phyloP scores from a whole-genome alignment of 495 filamentous ascomycete genomes.

The Lasiosphaeria hispida region DNA sequence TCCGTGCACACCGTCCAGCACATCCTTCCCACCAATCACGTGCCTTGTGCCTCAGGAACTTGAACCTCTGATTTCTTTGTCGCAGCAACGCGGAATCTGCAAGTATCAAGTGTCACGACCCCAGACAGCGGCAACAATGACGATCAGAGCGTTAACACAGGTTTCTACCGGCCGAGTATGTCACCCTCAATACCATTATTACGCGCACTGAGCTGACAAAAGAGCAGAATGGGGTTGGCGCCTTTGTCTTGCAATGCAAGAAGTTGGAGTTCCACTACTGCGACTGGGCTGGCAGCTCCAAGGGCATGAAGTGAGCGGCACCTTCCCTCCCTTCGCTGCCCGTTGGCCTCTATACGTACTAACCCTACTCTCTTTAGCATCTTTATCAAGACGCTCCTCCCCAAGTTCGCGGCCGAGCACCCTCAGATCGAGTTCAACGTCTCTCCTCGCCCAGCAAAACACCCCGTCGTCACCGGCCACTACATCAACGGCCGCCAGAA shows the following conservation, averaged over 20 bases:
- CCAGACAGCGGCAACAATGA: constrained; percentile 54
- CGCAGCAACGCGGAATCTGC: neutral
- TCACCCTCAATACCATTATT: neutral
- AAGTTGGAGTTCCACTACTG: constrained; percentile 95
- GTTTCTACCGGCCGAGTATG: constrained; percentile 62
- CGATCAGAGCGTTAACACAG: constrained; percentile 58
- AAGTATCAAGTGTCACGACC: constrained; percentile 15
- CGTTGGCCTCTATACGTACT: neutral
- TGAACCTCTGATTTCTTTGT: neutral
- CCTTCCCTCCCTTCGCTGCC: neutral
- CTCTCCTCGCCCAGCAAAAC: constrained; percentile 80
- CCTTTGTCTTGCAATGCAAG: constrained; percentile 97
- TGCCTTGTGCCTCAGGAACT: neutral
- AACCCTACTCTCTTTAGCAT: constrained; percentile 44
- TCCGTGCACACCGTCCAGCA: neutral
- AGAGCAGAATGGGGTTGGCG: constrained; percentile 85
- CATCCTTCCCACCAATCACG: neutral
- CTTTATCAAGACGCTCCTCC: constrained; percentile 75
- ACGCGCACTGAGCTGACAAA: constrained; percentile 9
- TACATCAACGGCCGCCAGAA: constrained; percentile 90
- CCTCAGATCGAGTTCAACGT: constrained; percentile 90
- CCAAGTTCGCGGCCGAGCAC: constrained; percentile 71
- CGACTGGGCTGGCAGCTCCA: constrained; percentile 87
- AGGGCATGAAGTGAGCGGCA: constrained; percentile 81
- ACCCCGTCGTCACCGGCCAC: constrained; percentile 80